A percentile compares a stretch with the other conserved stretches of the same genome.
Conservation (phyloP, 192 early-diverging fungal species). For the Coemansia sp. region DNA sequence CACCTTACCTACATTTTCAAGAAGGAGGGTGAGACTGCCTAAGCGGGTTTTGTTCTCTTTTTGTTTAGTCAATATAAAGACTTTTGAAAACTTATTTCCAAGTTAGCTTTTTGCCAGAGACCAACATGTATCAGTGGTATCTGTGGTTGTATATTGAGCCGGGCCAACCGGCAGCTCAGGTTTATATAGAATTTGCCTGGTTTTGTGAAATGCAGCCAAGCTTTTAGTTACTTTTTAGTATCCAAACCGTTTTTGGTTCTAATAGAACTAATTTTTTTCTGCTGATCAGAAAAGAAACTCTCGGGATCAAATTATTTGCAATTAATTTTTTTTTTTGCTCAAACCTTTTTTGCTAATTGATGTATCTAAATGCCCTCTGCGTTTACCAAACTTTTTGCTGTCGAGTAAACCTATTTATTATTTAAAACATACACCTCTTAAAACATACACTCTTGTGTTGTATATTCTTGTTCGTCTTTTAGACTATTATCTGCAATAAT, state of each 20-base stretch:
- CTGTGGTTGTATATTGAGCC: too few species aligned
- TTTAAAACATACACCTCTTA: background rate
- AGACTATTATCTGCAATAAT: background rate
- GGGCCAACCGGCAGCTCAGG: too few species aligned
- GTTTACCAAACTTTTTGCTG: conserved; percentile 8
- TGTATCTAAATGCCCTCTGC: background rate
- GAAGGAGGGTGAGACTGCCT: conserved; percentile 64
- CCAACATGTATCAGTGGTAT: too few species aligned
- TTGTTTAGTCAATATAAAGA: too few species aligned
- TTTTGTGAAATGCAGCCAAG: too few species aligned
- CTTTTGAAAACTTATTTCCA: too few species aligned
- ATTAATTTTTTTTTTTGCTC: conserved; percentile 29
- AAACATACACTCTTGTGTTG: conserved; percentile 1
- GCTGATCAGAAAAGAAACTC: background rate
- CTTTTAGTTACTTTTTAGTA: too few species aligned
- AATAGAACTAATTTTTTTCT: conserved; percentile 13
- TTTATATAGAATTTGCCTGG: too few species aligned
- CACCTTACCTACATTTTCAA: conserved; percentile 95
- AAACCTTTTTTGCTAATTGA: background rate
- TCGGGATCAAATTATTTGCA: background rate
- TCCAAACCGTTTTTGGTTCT: too few species aligned
- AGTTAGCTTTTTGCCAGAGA: too few species aligned
- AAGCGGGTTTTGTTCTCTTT: conserved; percentile 5
- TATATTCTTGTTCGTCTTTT: background rate
- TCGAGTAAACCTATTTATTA: background rate